A percentile compares a stretch with the other conserved stretches of the same genome.
Evolutionary conservation across 1,284 basidiomycete genomes (phyloP).

Genomic region (Rhodotorula sp.): DNA sequence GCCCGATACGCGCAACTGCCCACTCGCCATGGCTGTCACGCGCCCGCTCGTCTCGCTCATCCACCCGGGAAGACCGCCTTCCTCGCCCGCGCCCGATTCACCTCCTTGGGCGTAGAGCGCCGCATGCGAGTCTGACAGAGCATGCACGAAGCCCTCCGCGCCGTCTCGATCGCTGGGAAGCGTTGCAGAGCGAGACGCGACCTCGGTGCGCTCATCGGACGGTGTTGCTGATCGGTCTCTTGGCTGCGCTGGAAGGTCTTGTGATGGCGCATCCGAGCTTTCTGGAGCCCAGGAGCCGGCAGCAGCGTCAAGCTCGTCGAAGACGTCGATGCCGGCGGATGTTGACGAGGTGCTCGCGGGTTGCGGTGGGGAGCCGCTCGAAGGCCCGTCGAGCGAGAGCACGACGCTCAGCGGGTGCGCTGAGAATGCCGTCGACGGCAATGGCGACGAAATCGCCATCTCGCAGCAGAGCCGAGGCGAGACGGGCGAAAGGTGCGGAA

Average conservation of each 20-base stretch:
- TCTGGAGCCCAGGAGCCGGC: background rate
- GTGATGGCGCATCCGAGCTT: background rate
- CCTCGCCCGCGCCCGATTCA: background rate
- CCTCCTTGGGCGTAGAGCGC: background rate
- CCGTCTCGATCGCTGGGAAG: background rate
- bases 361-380: conserved; percentile 3
- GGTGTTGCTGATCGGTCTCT: background rate
- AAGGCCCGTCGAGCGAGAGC: conserved; percentile 13
- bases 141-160: background rate
- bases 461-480: background rate
- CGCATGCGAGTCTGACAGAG: conserved; percentile 13
- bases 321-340: background rate
- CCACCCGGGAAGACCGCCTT: conserved; percentile 20
- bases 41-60: conserved; percentile 24
- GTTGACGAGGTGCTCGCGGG: background rate
- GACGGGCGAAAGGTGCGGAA: background rate
- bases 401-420: conserved; percentile 14
- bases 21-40: conserved; percentile 22
- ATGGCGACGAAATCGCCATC: conserved; percentile 28
- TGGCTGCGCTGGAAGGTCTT: background rate
- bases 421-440: conserved; percentile 14
- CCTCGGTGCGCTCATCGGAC: too few relatives aligned
- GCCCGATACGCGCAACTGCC: background rate
- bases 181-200: too few relatives aligned
- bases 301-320: conserved; percentile 4